These are phyloP conservation scores for Betula pendula DNA, from an alignment of 306 rosid genomes.

Conservation along the genomic window DNA sequence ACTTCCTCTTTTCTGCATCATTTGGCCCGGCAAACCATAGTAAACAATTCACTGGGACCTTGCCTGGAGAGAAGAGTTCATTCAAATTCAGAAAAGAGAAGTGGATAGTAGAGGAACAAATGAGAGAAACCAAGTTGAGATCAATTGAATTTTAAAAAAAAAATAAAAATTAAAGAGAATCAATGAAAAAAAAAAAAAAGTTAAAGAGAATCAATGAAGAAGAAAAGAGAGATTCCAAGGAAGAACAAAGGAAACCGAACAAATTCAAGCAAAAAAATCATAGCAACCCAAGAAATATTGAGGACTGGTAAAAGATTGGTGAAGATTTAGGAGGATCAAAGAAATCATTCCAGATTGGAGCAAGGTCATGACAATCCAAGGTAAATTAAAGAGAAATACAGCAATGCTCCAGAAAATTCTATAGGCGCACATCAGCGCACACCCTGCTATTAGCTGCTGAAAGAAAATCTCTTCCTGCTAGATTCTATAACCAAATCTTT, in stretches of 20 bases:
- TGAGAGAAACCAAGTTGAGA: not conserved
- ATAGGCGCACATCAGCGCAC: not conserved
- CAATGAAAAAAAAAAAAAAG: not conserved
- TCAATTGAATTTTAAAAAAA: not conserved
- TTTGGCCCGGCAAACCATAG: no score
- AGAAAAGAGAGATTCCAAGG: not conserved
- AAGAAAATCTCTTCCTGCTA: not conserved
- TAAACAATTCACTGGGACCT: no score
- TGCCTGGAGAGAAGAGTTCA: no score
- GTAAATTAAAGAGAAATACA: not conserved
- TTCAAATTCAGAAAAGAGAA: no score
- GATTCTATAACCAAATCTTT: not conserved
- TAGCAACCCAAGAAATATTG: not conserved
- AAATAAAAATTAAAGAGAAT: not conserved
- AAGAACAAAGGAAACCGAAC: not conserved
- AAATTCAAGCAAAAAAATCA: not conserved
- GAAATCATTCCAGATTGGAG: not conserved
- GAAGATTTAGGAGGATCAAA: not conserved
- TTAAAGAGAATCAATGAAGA: not conserved
- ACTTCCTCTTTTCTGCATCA: no score
- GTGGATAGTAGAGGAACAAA: not conserved
- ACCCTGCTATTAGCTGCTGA: not conserved
- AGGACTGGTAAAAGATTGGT: not conserved
- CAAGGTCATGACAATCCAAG: not conserved
- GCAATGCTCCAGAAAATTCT: not conserved